These are phyloP conservation scores for Pseudogymnoascus sp. DNA, from an alignment of 2,329 filamentous ascomycete genomes.

Conservation along the genomic window DNA sequence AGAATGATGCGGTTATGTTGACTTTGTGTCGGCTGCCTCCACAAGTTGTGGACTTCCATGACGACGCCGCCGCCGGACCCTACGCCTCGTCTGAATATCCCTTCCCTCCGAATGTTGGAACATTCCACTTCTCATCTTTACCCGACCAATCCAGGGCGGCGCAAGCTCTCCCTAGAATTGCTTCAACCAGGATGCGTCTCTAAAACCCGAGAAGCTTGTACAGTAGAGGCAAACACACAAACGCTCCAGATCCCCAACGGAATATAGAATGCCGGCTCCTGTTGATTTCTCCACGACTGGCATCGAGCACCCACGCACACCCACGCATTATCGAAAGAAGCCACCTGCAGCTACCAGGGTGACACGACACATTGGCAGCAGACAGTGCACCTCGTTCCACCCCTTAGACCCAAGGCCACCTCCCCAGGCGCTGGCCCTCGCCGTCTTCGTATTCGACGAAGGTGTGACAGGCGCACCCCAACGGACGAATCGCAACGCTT, in stretches of 20 bases:
- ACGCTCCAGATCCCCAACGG: background rate
- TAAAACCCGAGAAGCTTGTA: background rate
- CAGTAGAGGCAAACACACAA: background rate
- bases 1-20: background rate
- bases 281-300: background rate
- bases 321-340: background rate
- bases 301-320: background rate
- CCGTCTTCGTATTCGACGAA: background rate
- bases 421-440: background rate
- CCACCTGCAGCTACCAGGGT: slow-evolving; percentile 4
- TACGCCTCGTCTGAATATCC: background rate
- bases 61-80: background rate
- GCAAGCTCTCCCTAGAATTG: background rate
- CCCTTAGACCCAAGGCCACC: background rate
- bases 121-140: background rate
- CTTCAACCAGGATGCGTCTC: background rate
- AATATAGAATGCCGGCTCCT: background rate
- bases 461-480: background rate
- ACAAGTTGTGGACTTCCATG: background rate
- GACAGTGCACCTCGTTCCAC: background rate
- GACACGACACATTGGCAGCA: background rate
- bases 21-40: background rate
- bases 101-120: background rate
- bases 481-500: slow-evolving; percentile 3
- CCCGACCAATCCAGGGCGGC: background rate